Evolutionary conservation across 2,329 filamentous ascomycete species (phyloP).

Genomic region (Talaromyces marneffei): DNA sequence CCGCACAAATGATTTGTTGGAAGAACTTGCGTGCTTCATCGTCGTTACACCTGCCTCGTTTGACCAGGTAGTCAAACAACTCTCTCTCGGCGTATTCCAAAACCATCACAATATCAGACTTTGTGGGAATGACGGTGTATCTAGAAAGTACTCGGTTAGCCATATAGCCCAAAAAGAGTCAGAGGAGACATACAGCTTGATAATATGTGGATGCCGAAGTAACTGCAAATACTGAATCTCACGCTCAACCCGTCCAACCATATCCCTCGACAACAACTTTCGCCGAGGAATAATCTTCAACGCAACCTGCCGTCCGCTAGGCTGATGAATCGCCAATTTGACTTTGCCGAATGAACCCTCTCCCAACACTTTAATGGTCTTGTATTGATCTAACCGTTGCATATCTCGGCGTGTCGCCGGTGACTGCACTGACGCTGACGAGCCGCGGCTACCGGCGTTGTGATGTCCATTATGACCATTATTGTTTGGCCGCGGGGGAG

Average conservation of each 20-base stretch:
- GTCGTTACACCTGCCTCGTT: conserved; percentile 86
- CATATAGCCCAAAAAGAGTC: neutral
- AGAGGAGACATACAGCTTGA: conserved; percentile 71
- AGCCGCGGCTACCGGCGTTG: conserved; percentile 15
- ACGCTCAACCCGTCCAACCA: conserved; percentile 94
- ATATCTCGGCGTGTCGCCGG: conserved; percentile 53
- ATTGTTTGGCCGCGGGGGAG: conserved; percentile 28
- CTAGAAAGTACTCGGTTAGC: conserved; percentile 41
- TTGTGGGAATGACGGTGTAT: conserved; percentile 94
- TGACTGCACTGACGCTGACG: conserved; percentile 34
- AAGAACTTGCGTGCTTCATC: conserved; percentile 94
- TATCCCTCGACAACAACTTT: conserved; percentile 93
- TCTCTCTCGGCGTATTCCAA: conserved; percentile 95
- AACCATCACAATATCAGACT: conserved; percentile 96
- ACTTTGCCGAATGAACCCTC: conserved; percentile 99
- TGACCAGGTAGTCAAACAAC: conserved; percentile 96
- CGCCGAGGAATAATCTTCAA: conserved; percentile 96
- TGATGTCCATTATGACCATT: neutral
- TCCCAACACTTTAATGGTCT: conserved; percentile 80
- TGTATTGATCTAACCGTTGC: conserved; percentile 87
- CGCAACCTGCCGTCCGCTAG: conserved; percentile 90
- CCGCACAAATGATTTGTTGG: conserved; percentile 97
- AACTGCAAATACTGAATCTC: conserved; percentile 98
- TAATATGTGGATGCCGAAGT: conserved; percentile 93
- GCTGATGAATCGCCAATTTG: conserved; percentile 87